Evolutionary conservation across 192 early-diverging fungal species (phyloP), one percentile per base, ranked within the genome.

Genomic region (Umbelopsis sp.): DNA sequence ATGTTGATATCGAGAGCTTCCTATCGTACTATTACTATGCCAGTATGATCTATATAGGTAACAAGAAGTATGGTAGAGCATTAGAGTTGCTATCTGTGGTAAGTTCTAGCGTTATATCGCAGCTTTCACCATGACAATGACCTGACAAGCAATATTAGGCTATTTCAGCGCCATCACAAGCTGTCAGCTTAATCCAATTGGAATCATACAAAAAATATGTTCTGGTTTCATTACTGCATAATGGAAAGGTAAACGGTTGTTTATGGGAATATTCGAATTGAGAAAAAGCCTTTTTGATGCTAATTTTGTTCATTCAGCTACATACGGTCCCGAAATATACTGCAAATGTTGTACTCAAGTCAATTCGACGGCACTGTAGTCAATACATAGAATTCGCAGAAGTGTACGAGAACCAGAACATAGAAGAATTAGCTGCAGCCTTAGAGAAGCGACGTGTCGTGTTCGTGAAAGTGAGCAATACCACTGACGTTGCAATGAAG

Each of bases 1-100:
- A 48, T 46, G 30, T 84, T 21, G 58, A 46, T n/a, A 80, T 83
- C 53, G 78, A 89, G 74, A 74, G 87, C 67, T 90, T 87, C 78
- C 73, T 94, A 13, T 77, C 90, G 23, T 92, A 93, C 80, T 81
- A 91, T 65, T 95, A 94, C 75, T 93, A 95, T 72, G 91, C 88
- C 58, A 89, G 85, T 16, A 86, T 93, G 76, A 66, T 92, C n/a
- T 90, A 85, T 67, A 83, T 88, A 23, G 88, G 83, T 20, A 80
- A 88, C 69, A 92, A 92, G 66, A 70, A 82, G 4, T 91, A 81
- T 76, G 84, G 85, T 16, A 73, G 83, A 25, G 91, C 93, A 12
- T 71, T 89, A 4, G 81, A 88, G 25, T 86, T 87, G 33, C 86
- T 92, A 53, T 75, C 69, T 27, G 21, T 89, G 81, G 84, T 85